Evolutionary conservation across 768 basidiomycete genomes (phyloP), one percentile per base, ranked within the genome.

Genomic region (Trametes cubensis): DNA sequence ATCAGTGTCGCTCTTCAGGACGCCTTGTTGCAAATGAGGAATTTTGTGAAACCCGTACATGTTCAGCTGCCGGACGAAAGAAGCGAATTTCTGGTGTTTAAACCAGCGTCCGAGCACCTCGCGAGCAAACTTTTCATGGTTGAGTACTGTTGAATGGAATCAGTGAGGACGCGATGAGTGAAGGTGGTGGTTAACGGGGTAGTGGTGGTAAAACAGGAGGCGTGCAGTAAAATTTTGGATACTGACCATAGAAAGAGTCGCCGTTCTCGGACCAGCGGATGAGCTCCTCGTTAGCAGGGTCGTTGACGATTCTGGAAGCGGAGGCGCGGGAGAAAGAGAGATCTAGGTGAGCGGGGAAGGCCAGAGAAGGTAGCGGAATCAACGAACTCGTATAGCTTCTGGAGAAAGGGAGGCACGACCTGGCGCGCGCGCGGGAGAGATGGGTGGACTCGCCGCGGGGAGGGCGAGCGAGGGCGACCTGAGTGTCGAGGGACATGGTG

Each of bases 21-120:
- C 94, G 48, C 95, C 95, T 74, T 96, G 92, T 70, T 96, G 95
- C 20, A 98, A 85, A 72, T 98, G 95, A 0, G 95, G 95, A 49
- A 98, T 93, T 78, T 91, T 91, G 82, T 92, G 91, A 74, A 95
- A 94, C 57, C 92, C 92, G 74, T 95, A 97, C 91, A 95, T 95
- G 81, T 95, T 97, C 66, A 95, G 81, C 72, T 97, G 94, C 15
- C 94, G 83, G 18, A 95, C 94, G 68, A 97, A 97, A 38, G 89
- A 91, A 60, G 85, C 84, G 76, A 97, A 98, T 73, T 96, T 97
- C 63, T 90, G 87, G 77, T 98, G 97, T 74, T 99, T 99, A 86
- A 98, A 99, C 87, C 90, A 98, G 45, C 87, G 84, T 3, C 93
- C 93, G 7, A 98, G 85, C 34, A 97, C 85, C 74, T 96, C 90